These are phyloP conservation scores for Vitis rotundifolia DNA, from an alignment of 164 flowering plant species.

Conservation along the genomic window DNA sequence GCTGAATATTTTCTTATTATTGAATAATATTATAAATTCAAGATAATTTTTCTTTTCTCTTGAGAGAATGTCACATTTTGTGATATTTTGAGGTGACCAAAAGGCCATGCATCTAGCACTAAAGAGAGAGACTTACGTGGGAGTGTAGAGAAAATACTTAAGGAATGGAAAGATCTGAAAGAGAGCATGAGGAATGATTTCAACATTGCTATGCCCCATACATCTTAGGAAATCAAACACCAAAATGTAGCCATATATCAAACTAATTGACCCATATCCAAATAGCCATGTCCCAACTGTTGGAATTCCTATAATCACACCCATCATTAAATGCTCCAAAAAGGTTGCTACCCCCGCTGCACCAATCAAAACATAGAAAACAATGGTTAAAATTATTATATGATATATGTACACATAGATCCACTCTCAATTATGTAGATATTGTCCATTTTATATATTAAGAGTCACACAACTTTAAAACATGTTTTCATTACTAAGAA, in stretches of 20 bases:
- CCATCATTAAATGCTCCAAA: constrained; percentile 65
- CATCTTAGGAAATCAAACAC: constrained; percentile 77
- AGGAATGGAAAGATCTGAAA: constrained; percentile 63
- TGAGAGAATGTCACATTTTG: too few relatives aligned
- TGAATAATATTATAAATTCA: too few relatives aligned
- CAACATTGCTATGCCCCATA: constrained; percentile 77
- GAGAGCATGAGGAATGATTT: constrained; percentile 51
- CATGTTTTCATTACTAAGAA: too few relatives aligned
- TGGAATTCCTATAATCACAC: constrained; percentile 58
- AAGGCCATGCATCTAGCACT: too few relatives aligned
- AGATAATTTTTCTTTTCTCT: too few relatives aligned
- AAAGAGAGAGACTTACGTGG: constrained; percentile 58
- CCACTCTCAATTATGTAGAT: too few relatives aligned
- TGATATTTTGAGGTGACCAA: too few relatives aligned
- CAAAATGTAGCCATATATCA: constrained; percentile 55
- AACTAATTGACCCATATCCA: constrained; percentile 59
- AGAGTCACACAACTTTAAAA: too few relatives aligned
- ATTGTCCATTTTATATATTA: too few relatives aligned
- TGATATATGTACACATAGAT: too few relatives aligned
- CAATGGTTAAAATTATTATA: background rate
- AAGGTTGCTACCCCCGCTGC: constrained; percentile 77
- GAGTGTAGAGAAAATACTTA: constrained; percentile 66
- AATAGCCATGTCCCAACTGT: constrained; percentile 44
- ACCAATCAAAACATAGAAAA: constrained; percentile 5
- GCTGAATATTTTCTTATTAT: too few relatives aligned